Conservation (phyloP, 2,329 filamentous ascomycete species). For the Curvularia lunata region DNA sequence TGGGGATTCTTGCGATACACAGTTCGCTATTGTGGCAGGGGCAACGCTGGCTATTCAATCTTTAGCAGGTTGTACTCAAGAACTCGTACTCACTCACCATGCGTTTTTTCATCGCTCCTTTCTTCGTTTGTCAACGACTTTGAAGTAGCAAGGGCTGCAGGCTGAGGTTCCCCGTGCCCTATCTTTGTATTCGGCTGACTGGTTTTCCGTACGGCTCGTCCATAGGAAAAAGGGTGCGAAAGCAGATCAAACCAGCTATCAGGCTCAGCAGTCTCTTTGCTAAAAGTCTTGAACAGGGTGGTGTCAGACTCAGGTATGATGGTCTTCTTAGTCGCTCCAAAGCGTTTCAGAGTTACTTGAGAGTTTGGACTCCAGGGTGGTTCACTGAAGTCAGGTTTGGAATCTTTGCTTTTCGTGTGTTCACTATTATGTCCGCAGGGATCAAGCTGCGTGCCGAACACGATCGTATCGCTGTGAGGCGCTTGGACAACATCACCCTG, state of each 20-base stretch:
- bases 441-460: slow-evolving; percentile 33
- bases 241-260: not conserved
- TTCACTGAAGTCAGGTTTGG: not conserved
- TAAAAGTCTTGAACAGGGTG: not conserved
- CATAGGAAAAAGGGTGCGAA: slow-evolving; percentile 6
- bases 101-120: not conserved
- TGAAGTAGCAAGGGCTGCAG: not conserved
- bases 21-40: not conserved
- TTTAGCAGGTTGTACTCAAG: not conserved
- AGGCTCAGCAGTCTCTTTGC: not conserved
- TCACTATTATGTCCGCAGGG: not conserved
- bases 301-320: not conserved
- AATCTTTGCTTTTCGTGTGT: not conserved
- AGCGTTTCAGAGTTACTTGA: slow-evolving; percentile 9
- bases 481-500: slow-evolving; percentile 19
- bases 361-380: slow-evolving; percentile 7
- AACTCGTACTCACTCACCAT: not conserved
- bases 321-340: slow-evolving; percentile 2
- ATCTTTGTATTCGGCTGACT: not conserved
- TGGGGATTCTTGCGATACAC: not conserved
- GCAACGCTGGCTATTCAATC: not conserved
- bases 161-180: not conserved
- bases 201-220: not conserved
- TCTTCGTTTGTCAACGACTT: not conserved
- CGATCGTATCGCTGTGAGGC: slow-evolving; percentile 24